A percentile compares a stretch with the other conserved stretches of the same genome.
Conservation (phyloP, 768 basidiomycete genomes). For the Mycena metata region DNA sequence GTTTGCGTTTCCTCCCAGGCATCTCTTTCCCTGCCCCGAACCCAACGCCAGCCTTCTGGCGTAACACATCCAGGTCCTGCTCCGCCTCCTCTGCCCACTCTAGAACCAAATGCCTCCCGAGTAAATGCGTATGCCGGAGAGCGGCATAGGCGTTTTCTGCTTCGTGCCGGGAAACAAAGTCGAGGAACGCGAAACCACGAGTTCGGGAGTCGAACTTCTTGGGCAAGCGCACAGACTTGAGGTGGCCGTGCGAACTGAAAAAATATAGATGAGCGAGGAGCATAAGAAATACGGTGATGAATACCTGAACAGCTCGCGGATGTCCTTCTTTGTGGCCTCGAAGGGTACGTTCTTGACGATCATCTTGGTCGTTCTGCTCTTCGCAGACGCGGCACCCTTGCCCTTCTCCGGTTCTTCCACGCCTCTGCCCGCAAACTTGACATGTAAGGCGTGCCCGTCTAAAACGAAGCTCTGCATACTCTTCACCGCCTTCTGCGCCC, state of each 20-base stretch:
- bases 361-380: conserved; percentile 89
- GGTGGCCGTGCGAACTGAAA: conserved; percentile 85
- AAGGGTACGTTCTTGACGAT: conserved; percentile 99
- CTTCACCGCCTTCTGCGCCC: conserved; percentile 79
- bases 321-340: conserved; percentile 94
- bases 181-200: conserved; percentile 96
- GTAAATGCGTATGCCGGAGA: conserved; percentile 93
- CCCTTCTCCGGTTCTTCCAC: conserved; percentile 66
- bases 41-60: conserved; percentile 86
- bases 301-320: conserved; percentile 90
- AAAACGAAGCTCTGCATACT: conserved; percentile 86
- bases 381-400: conserved; percentile 55
- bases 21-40: conserved; percentile 76
- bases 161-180: conserved; percentile 91
- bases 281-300: conserved; percentile 45
- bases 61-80: conserved; percentile 79
- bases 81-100: conserved; percentile 93
- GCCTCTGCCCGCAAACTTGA: conserved; percentile 90
- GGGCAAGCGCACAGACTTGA: conserved; percentile 95
- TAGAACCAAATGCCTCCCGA: conserved; percentile 94
- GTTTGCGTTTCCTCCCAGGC: conserved; percentile 83
- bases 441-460: conserved; percentile 87
- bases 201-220: conserved; percentile 91
- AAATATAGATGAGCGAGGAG: conserved; percentile 14
- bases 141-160: conserved; percentile 91